Conservation (phyloP, 1,139 yeast genomes). For the Blastobotrys buckinghamii region DNA sequence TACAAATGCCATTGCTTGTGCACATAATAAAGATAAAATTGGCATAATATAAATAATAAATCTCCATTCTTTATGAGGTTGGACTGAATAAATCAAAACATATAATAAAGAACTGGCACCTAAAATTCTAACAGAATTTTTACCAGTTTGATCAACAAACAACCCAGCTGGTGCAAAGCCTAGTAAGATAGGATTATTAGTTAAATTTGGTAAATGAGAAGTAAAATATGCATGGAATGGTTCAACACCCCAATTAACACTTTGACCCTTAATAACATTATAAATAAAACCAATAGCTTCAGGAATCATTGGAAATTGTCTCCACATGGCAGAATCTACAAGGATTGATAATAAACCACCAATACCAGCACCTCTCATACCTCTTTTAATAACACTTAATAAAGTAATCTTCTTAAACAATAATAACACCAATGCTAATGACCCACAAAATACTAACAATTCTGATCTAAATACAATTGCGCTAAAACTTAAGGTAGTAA, state of each 20-base stretch:
- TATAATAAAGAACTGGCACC: constrained; percentile 47
- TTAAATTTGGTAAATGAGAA: constrained; percentile 49
- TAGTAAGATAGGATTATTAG: constrained; percentile 57
- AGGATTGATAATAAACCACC: constrained; percentile 48
- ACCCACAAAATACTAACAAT: constrained; percentile 52
- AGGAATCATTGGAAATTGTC: constrained; percentile 45
- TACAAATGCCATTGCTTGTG: constrained; percentile 9
- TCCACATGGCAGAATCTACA: constrained; percentile 80
- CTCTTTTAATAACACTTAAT: constrained; percentile 35
- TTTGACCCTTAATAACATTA: constrained; percentile 67
- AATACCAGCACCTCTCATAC: constrained; percentile 47
- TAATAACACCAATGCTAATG: constrained; percentile 36
- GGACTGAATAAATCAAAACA: constrained; percentile 61
- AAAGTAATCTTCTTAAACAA: constrained; percentile 40
- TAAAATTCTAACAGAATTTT: constrained; percentile 34
- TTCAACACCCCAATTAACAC: constrained; percentile 79
- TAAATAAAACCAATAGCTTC: constrained; percentile 67
- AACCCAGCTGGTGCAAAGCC: constrained; percentile 43
- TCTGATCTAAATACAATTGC: constrained; percentile 73
- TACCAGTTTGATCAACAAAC: constrained; percentile 27
- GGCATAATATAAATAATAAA: constrained; percentile 76
- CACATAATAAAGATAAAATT: constrained; percentile 42
- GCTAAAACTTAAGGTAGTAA: constrained; percentile 54
- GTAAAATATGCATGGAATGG: constrained; percentile 66
- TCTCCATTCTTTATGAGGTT: constrained; percentile 95